Conservation (phyloP, 2,329 filamentous ascomycete genomes). For the Fusarium drepaniforme region DNA sequence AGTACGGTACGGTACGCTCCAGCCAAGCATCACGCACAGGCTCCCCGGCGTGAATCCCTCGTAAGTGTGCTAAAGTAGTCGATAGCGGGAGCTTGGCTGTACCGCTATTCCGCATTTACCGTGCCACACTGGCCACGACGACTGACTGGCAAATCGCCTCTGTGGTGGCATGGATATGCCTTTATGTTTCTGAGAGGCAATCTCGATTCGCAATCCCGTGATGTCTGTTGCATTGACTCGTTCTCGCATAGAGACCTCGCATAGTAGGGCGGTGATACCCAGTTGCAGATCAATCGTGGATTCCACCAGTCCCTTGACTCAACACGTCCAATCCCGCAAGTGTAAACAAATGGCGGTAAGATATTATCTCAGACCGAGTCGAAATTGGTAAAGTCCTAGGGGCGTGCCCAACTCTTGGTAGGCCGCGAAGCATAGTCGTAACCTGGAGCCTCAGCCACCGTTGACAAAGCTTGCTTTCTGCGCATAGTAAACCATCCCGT, state of each 20-base stretch:
- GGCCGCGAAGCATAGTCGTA: background rate
- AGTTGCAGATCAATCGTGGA: background rate
- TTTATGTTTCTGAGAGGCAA: slow-evolving; percentile 1
- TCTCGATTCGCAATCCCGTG: background rate
- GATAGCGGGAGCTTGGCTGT: slow-evolving; percentile 18
- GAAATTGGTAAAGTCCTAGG: background rate
- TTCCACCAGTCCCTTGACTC: background rate
- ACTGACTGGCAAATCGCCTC: slow-evolving; percentile 5
- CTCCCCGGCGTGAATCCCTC: background rate
- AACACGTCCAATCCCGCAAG: background rate
- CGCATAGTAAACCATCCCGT: background rate
- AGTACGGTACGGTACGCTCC: background rate
- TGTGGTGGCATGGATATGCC: background rate
- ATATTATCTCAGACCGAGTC: slow-evolving; percentile 8
- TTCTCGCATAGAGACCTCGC: background rate
- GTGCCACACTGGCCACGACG: background rate
- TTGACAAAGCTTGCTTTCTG: background rate
- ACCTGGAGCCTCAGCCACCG: slow-evolving; percentile 16
- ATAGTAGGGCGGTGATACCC: background rate
- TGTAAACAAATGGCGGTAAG: slow-evolving; percentile 24
- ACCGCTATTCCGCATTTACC: slow-evolving; percentile 14
- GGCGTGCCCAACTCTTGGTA: background rate
- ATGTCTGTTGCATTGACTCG: slow-evolving; percentile 3
- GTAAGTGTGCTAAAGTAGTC: slow-evolving; percentile 7
- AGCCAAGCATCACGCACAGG: slow-evolving; percentile 14